Evolutionary conservation across 805 yeast species (phyloP).

Genomic region (Priceomyces medius): DNA sequence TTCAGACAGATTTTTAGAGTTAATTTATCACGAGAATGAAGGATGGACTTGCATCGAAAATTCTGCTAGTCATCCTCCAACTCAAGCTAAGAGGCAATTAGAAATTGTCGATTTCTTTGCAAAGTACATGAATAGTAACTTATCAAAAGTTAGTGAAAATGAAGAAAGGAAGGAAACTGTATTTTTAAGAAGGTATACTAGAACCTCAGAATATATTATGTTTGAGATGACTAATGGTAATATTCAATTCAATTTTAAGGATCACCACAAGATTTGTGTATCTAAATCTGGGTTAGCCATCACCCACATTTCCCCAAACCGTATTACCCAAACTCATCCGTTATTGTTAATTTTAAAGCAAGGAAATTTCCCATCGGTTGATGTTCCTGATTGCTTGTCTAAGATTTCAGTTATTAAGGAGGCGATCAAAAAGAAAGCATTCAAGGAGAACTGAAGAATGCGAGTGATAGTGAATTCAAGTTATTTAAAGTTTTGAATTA

Average conservation of each 20-base stretch:
- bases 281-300: constrained; percentile 73
- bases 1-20: constrained; percentile 64
- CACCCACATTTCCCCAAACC: constrained; percentile 77
- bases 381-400: constrained; percentile 43
- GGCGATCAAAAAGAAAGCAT: constrained; percentile 51
- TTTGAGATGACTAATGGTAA: constrained; percentile 91
- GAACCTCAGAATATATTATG: constrained; percentile 80
- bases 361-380: constrained; percentile 40
- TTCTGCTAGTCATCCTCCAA: constrained; percentile 42
- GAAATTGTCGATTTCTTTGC: constrained; percentile 87
- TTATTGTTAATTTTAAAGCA: constrained; percentile 43
- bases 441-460: constrained; percentile 15
- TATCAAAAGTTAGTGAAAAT: constrained; percentile 74
- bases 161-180: constrained; percentile 64
- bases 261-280: constrained; percentile 85
- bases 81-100: constrained; percentile 62
- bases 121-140: constrained; percentile 86
- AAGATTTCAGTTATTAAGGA: constrained; percentile 54
- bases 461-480: background rate
- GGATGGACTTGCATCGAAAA: constrained; percentile 49
- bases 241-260: constrained; percentile 91
- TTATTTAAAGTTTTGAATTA: background rate
- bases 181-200: constrained; percentile 77
- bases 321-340: constrained; percentile 68
- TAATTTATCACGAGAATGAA: constrained; percentile 43